phyloP scores from a whole-genome alignment of 2,329 filamentous ascomycete species.

The Cytospora piceae region DNA sequence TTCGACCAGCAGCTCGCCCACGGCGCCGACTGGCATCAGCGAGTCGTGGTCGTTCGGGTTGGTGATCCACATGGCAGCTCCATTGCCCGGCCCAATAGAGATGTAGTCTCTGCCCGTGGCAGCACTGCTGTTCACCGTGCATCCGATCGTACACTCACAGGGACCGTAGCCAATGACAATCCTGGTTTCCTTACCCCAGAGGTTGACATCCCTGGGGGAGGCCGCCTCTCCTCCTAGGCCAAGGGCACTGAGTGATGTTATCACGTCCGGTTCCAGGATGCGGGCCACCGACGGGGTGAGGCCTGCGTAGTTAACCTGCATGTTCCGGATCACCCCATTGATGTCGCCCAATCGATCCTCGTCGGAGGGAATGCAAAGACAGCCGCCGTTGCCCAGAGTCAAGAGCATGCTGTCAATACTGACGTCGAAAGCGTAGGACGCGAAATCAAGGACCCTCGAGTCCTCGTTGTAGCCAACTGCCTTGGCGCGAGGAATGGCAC shows the following conservation, averaged over 20 bases:
- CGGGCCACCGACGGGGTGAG: conserved; percentile 57
- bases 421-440: conserved; percentile 48
- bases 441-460: conserved; percentile 37
- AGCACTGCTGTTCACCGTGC: conserved; percentile 36
- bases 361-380: conserved; percentile 56
- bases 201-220: conserved; percentile 52
- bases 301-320: conserved; percentile 51
- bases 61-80: conserved; percentile 36
- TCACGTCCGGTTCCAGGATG: conserved; percentile 51
- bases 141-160: conserved; percentile 55
- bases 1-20: conserved; percentile 44
- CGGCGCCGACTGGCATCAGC: conserved; percentile 38
- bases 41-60: conserved; percentile 36
- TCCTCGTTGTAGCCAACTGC: conserved; percentile 48
- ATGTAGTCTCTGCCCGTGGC: conserved; percentile 34
- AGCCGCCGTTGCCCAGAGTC: conserved; percentile 45
- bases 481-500: conserved; percentile 43
- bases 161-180: conserved; percentile 58
- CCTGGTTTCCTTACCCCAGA: conserved; percentile 51
- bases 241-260: conserved; percentile 51
- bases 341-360: conserved; percentile 52
- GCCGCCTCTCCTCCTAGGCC: conserved; percentile 58
- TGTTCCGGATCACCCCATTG: conserved; percentile 32
- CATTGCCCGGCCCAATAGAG: conserved; percentile 35
- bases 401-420: conserved; percentile 47